Conservation (phyloP, 108 stramenopile genomes). For the Discostella pseudostelligera region DNA sequence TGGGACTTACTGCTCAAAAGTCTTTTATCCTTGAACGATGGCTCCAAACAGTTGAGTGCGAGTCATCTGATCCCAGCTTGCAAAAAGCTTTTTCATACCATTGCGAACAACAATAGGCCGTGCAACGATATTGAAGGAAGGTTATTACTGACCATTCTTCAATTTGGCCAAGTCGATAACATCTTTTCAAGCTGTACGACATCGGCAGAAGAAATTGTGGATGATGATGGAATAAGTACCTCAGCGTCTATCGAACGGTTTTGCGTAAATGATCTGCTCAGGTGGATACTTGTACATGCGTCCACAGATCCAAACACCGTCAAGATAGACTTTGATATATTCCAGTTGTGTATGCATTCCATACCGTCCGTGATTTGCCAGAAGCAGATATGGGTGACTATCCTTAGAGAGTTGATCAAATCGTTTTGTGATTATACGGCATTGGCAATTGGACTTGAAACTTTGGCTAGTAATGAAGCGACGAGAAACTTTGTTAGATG, state of each 20-base stretch:
- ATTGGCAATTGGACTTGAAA: constrained; percentile 40
- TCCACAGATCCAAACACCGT: constrained; percentile 23
- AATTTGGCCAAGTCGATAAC: constrained; percentile 24
- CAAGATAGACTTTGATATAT: constrained; percentile 51
- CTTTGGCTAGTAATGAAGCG: constrained; percentile 11
- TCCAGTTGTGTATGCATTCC: constrained; percentile 35
- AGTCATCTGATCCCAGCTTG: constrained; percentile 24
- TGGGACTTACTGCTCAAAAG: constrained; percentile 9
- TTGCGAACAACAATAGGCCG: constrained; percentile 24
- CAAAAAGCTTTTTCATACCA: constrained; percentile 23
- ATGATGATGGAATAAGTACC: background rate
- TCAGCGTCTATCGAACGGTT: constrained; percentile 48
- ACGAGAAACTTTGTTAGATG: constrained; percentile 43
- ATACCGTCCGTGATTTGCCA: constrained; percentile 33
- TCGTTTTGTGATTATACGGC: constrained; percentile 58
- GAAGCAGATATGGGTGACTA: constrained; percentile 55
- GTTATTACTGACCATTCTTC: constrained; percentile 29
- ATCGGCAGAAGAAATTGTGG: background rate
- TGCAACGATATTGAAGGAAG: constrained; percentile 33
- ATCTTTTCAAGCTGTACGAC: constrained; percentile 17
- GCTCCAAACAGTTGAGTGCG: background rate
- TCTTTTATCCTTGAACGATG: constrained; percentile 4
- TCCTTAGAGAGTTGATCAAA: constrained; percentile 62
- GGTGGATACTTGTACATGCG: constrained; percentile 74
- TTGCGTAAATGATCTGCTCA: constrained; percentile 69